Percentiles rank a stretch among this genome's conserved stretches.
These are phyloP conservation scores for Trichopus zeylanicus DNA, from an alignment of 116 monocot genomes.

Conservation along the genomic window DNA sequence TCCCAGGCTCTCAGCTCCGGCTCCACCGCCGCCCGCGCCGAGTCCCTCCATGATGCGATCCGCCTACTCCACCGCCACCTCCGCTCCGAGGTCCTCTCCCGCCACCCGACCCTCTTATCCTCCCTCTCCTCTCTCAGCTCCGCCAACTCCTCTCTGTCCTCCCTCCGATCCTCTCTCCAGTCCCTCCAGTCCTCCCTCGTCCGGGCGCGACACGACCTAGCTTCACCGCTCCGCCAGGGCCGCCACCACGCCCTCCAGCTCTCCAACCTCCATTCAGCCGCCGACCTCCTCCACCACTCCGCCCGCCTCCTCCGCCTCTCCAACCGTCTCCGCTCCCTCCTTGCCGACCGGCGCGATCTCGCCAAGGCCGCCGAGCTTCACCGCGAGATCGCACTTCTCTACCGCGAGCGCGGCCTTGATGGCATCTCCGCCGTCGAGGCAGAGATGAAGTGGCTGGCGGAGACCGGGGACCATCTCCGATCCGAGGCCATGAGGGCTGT, in stretches of 20 bases:
- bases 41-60: slow-evolving; percentile 66
- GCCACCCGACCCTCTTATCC: slow-evolving; percentile 55
- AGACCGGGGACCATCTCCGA: slow-evolving; percentile 50
- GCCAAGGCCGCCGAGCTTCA: slow-evolving; percentile 92
- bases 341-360: slow-evolving; percentile 40
- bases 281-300: slow-evolving; percentile 55
- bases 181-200: slow-evolving; percentile 52
- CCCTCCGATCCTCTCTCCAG: slow-evolving; percentile 37
- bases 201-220: slow-evolving; percentile 42
- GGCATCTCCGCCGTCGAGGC: slow-evolving; percentile 79
- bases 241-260: slow-evolving; percentile 63
- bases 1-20: slow-evolving; percentile 82
- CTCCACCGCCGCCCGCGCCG: slow-evolving; percentile 77
- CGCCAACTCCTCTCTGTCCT: slow-evolving; percentile 39
- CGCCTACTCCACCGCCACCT: slow-evolving; percentile 57
- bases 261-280: slow-evolving; percentile 51
- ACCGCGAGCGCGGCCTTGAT: slow-evolving; percentile 54
- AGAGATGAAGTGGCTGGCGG: slow-evolving; percentile 69
- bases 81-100: slow-evolving; percentile 68
- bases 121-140: slow-evolving; percentile 61
- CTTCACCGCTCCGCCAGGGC: slow-evolving; percentile 42
- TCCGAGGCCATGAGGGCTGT: slow-evolving; percentile 70
- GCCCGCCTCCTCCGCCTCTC: slow-evolving; percentile 63
- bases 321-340: slow-evolving; percentile 25
- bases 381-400: slow-evolving; percentile 61